Percentiles rank a stretch among this genome's conserved stretches.
These are phyloP conservation scores for Pseudogymnoascus destructans DNA, from an alignment of 2,329 filamentous ascomycete genomes.

Conservation along the genomic window DNA sequence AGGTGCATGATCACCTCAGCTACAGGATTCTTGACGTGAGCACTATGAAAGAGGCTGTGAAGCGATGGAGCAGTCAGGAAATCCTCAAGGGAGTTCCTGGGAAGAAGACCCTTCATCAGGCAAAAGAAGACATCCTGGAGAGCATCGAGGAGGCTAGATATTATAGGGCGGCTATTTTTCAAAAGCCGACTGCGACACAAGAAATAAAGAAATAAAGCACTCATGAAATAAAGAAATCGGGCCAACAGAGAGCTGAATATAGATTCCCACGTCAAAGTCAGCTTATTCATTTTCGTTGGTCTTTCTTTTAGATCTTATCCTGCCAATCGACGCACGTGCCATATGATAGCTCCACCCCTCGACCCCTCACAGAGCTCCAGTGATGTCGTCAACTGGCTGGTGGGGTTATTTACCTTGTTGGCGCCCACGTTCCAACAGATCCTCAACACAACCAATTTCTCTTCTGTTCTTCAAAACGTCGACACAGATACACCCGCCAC, in stretches of 20 bases:
- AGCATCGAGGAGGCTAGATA: slow-evolving; percentile 86
- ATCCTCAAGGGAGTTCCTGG: slow-evolving; percentile 48
- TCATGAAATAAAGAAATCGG: neutral
- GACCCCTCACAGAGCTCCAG: slow-evolving; percentile 4
- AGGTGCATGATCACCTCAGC: slow-evolving; percentile 64
- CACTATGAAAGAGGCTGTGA: slow-evolving; percentile 77
- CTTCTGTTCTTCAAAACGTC: slow-evolving; percentile 10
- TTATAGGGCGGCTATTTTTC: slow-evolving; percentile 62
- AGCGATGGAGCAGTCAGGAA: slow-evolving; percentile 60
- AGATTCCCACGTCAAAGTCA: neutral
- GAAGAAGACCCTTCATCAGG: slow-evolving; percentile 71
- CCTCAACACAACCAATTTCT: slow-evolving; percentile 5
- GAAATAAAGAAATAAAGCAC: slow-evolving; percentile 3
- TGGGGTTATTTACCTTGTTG: slow-evolving; percentile 8
- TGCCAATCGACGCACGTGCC: slow-evolving; percentile 6
- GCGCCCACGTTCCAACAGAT: slow-evolving; percentile 1
- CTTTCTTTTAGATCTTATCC: neutral
- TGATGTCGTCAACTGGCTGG: slow-evolving; percentile 5
- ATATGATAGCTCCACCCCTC: neutral
- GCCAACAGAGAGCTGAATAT: neutral
- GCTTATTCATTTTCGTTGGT: neutral
- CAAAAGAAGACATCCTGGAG: slow-evolving; percentile 80
- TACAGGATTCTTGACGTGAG: slow-evolving; percentile 90
- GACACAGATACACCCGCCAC: slow-evolving; percentile 21
- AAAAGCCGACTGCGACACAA: neutral